Conservation (phyloP, 2,329 filamentous ascomycete species). For the Harringtonia lauricola region DNA sequence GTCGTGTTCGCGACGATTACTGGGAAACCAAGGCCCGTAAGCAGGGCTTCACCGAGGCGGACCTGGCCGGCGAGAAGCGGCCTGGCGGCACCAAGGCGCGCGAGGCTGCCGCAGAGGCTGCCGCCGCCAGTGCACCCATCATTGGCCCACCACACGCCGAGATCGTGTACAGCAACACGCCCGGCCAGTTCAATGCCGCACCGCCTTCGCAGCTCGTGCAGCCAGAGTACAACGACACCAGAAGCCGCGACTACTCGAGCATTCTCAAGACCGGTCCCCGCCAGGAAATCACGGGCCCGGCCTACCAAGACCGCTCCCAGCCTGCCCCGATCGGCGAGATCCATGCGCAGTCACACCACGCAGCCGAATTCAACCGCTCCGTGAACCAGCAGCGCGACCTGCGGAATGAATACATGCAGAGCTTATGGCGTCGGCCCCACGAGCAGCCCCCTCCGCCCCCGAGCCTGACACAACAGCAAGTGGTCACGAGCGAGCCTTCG, state of each 20-base stretch:
- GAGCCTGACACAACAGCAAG: conserved; percentile 36
- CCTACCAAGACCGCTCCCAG: conserved; percentile 81
- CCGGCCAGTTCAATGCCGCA: conserved; percentile 53
- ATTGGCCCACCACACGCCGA: conserved; percentile 65
- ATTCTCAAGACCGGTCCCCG: conserved; percentile 69
- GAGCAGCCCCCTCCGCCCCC: conserved; percentile 52
- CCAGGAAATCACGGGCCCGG: conserved; percentile 77
- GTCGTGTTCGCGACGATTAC: conserved; percentile 91
- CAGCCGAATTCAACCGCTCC: conserved; percentile 81
- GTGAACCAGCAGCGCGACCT: conserved; percentile 71
- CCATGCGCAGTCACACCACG: conserved; percentile 74
- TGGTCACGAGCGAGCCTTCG: conserved; percentile 30
- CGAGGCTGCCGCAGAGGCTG: conserved; percentile 66
- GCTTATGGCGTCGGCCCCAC: conserved; percentile 72
- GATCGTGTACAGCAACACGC: conserved; percentile 75
- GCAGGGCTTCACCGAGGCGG: conserved; percentile 95
- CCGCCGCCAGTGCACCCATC: conserved; percentile 46
- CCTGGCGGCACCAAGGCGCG: conserved; percentile 83
- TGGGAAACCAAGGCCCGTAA: conserved; percentile 97
- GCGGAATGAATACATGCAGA: conserved; percentile 69
- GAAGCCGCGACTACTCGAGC: conserved; percentile 70
- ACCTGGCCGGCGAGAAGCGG: conserved; percentile 89
- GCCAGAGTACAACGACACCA: conserved; percentile 64
- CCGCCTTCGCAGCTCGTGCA: conserved; percentile 55
- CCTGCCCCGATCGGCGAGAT: conserved; percentile 68